phyloP scores from a whole-genome alignment of 2,329 filamentous ascomycete genomes.

The Elsinoe batatas region DNA sequence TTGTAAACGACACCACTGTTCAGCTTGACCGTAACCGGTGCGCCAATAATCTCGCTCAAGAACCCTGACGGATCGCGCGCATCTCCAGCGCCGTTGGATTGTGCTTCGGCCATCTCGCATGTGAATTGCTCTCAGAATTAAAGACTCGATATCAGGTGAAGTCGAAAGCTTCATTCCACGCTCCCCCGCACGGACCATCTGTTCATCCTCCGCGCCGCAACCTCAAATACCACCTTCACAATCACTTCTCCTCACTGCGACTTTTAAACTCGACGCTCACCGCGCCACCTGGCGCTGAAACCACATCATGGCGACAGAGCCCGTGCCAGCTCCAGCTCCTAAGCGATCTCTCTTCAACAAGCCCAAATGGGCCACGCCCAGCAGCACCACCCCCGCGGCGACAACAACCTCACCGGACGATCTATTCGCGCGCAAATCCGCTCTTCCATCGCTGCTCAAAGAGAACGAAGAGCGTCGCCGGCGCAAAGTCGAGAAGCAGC shows the following conservation, averaged over 20 bases:
- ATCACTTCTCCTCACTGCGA: neutral
- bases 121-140: neutral
- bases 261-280: neutral
- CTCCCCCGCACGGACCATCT: slow-evolving; percentile 4
- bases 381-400: neutral
- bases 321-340: neutral
- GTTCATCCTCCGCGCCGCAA: neutral
- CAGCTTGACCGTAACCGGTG: slow-evolving; percentile 88
- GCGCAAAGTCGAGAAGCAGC: slow-evolving; percentile 22
- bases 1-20: slow-evolving; percentile 99
- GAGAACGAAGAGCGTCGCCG: slow-evolving; percentile 25
- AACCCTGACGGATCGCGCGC: slow-evolving; percentile 91
- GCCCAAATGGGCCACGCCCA: slow-evolving; percentile 13
- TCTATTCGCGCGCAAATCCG: slow-evolving; percentile 13
- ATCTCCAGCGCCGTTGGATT: slow-evolving; percentile 55
- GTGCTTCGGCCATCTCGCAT: neutral
- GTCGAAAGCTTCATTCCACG: neutral
- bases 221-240: neutral
- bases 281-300: neutral
- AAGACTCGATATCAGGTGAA: neutral
- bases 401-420: neutral
- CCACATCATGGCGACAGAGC: neutral
- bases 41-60: slow-evolving; percentile 86
- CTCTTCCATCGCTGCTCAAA: slow-evolving; percentile 24
- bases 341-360: slow-evolving; percentile 14